phyloP scores from a whole-genome alignment of 768 basidiomycete genomes.

The Cystobasidium tubakii region DNA sequence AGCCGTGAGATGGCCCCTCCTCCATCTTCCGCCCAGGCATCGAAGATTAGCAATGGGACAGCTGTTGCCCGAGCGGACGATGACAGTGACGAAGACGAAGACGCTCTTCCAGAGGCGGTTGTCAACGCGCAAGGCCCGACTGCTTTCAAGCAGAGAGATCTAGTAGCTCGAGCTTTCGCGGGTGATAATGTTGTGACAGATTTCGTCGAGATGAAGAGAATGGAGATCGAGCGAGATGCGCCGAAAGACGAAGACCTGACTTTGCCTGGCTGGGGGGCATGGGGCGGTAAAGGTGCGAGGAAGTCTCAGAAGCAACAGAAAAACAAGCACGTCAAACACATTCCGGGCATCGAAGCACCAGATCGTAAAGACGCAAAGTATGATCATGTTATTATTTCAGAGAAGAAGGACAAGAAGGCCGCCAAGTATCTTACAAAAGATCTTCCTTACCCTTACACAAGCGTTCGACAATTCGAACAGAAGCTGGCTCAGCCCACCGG shows the following conservation, averaged over 20 bases:
- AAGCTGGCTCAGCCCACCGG: conserved; percentile 75
- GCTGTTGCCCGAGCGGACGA: conserved; percentile 57
- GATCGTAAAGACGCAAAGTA: conserved; percentile 77
- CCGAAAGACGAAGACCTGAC: conserved; percentile 82
- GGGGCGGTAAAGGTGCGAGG: conserved; percentile 72
- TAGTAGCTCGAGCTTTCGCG: conserved; percentile 91
- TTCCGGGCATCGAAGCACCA: conserved; percentile 71
- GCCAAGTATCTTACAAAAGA: conserved; percentile 82
- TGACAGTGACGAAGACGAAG: conserved; percentile 61
- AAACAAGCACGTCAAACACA: conserved; percentile 63
- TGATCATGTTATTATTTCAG: conserved; percentile 87
- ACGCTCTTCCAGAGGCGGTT: conserved; percentile 41
- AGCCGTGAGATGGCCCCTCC: conserved; percentile 45
- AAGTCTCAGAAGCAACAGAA: conserved; percentile 52
- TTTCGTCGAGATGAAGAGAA: conserved; percentile 75
- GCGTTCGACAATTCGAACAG: conserved; percentile 83
- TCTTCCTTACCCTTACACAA: conserved; percentile 89
- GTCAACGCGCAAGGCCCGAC: conserved; percentile 49
- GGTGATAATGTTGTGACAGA: conserved; percentile 92
- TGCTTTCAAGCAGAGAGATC: conserved; percentile 81
- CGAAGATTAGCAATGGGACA: conserved; percentile 47
- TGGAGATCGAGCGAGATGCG: conserved; percentile 78
- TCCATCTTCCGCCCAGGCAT: conserved; percentile 36
- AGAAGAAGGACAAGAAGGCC: conserved; percentile 90
- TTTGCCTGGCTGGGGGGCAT: conserved; percentile 91